A percentile compares a stretch with the other conserved stretches of the same genome.
These are phyloP conservation scores for Ceratocystis ficicola DNA, from an alignment of 2,329 filamentous ascomycete species.

Conservation along the genomic window DNA sequence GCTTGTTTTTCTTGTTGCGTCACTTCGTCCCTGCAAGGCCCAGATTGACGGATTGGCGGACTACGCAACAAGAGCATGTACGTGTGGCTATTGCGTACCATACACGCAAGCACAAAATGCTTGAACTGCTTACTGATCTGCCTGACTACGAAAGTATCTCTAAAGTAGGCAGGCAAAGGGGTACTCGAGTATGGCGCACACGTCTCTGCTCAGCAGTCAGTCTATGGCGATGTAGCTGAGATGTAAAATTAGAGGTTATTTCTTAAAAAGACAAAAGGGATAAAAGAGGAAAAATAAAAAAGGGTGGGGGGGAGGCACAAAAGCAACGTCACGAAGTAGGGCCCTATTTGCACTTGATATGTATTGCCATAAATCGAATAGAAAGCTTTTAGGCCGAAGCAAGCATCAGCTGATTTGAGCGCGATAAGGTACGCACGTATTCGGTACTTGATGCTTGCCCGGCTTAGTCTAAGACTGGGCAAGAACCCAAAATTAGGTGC, in stretches of 20 bases:
- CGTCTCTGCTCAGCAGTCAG: not conserved
- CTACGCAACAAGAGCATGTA: not conserved
- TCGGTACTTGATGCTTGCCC: not conserved
- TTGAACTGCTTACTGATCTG: too few relatives aligned
- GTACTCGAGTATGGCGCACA: not conserved
- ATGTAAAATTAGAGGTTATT: not conserved
- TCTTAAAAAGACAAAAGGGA: too few relatives aligned
- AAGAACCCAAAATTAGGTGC: conserved; percentile 6
- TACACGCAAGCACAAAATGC: too few relatives aligned
- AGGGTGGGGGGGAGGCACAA: not conserved
- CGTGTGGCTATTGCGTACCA: too few relatives aligned
- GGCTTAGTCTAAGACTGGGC: not conserved
- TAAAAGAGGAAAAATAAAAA: not conserved
- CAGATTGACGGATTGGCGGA: not conserved
- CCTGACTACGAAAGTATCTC: too few relatives aligned
- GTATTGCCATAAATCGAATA: too few relatives aligned
- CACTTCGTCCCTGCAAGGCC: too few relatives aligned
- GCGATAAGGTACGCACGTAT: not conserved
- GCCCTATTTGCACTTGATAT: too few relatives aligned
- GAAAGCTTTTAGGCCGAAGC: too few relatives aligned
- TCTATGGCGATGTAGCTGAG: not conserved
- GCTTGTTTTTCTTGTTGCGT: not conserved
- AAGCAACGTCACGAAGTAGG: not conserved
- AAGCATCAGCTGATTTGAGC: too few relatives aligned
- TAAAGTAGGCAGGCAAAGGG: not conserved